Conservation (phyloP, 257 asterid species). For the Primulina huaijiensis region DNA sequence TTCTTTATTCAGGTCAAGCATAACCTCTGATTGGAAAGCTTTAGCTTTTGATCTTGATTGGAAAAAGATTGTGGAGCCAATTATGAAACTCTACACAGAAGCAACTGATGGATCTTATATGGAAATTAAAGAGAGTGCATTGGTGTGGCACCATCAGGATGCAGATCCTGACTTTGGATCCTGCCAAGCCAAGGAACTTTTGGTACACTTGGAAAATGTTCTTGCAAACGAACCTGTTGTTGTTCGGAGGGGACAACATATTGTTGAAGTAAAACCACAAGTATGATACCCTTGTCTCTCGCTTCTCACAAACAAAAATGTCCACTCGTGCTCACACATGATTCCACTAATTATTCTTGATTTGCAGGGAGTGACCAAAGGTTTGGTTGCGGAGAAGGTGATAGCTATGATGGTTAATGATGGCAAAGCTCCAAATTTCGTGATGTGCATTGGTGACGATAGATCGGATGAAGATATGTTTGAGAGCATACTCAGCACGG, state of each 20-base stretch:
- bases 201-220: constrained; percentile 78
- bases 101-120: constrained; percentile 87
- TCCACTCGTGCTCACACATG: background rate
- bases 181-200: constrained; percentile 81
- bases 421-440: constrained; percentile 64
- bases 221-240: constrained; percentile 92
- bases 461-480: constrained; percentile 93
- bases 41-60: constrained; percentile 73
- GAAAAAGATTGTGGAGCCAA: constrained; percentile 80
- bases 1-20: constrained; percentile 50
- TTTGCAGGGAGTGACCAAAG: constrained; percentile 88
- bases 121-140: constrained; percentile 85
- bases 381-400: constrained; percentile 70
- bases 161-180: constrained; percentile 90
- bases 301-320: background rate
- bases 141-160: constrained; percentile 86
- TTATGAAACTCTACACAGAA: constrained; percentile 74
- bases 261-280: constrained; percentile 93
- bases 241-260: constrained; percentile 83
- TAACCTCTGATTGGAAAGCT: constrained; percentile 60
- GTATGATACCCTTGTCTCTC: constrained; percentile 33
- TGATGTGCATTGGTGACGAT: constrained; percentile 85
- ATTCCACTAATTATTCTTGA: constrained; percentile 19
- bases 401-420: constrained; percentile 43
- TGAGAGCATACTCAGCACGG: constrained; percentile 62